Conservation (phyloP, 768 basidiomycete genomes). For the Lentinus brumalis region DNA sequence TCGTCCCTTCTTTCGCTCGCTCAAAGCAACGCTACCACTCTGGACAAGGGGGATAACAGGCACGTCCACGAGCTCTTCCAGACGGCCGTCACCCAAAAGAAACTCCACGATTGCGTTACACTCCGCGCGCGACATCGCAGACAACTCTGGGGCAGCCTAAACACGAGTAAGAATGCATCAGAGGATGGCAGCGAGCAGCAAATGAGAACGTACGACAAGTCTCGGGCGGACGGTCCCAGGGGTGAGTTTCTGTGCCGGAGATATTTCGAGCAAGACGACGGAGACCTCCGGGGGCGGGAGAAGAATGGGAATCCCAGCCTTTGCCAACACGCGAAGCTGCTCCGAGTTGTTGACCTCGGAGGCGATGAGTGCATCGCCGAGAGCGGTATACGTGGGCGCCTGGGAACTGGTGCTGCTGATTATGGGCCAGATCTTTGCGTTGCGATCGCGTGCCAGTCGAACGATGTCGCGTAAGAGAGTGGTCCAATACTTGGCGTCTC, state of each 20-base stretch:
- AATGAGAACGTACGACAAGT: constrained; percentile 32
- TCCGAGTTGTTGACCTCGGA: constrained; percentile 19
- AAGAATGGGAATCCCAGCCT: background rate
- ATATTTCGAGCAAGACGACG: constrained; percentile 23
- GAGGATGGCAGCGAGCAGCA: constrained; percentile 5
- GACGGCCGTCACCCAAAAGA: constrained; percentile 36
- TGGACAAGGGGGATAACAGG: constrained; percentile 38
- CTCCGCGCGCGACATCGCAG: background rate
- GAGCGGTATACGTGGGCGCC: background rate
- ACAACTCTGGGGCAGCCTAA: background rate
- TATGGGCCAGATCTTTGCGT: constrained; percentile 40
- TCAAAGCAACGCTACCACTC: constrained; percentile 27
- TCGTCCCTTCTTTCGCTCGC: background rate
- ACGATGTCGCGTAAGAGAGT: constrained; percentile 34
- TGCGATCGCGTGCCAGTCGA: constrained; percentile 3
- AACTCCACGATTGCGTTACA: constrained; percentile 29
- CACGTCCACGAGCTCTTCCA: constrained; percentile 38
- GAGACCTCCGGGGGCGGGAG: constrained; percentile 18
- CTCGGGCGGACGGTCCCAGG: constrained; percentile 34
- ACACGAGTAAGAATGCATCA: background rate
- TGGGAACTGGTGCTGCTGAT: background rate
- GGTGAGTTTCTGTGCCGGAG: constrained; percentile 17
- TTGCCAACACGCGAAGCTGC: constrained; percentile 34
- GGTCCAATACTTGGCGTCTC: constrained; percentile 43
- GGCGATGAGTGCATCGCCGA: constrained; percentile 32